Conservation (phyloP, 345 rosid species). For the Pistacia vera region DNA sequence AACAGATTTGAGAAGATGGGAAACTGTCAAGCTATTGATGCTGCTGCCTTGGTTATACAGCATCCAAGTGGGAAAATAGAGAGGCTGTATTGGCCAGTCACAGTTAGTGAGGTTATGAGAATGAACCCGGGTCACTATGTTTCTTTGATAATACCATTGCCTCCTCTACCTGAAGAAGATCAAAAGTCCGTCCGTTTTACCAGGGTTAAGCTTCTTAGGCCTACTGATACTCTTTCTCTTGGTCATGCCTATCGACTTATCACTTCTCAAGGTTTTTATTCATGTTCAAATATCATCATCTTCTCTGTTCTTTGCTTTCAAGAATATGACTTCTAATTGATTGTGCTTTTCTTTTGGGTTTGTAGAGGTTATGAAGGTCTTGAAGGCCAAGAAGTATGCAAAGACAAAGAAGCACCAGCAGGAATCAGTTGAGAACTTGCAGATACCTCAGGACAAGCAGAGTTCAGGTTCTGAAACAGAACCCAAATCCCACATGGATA, state of each 20-base stretch:
- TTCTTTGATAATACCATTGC: slow-evolving; percentile 88
- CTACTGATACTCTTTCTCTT: slow-evolving; percentile 73
- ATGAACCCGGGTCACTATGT: slow-evolving; percentile 92
- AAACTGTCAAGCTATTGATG: slow-evolving; percentile 95
- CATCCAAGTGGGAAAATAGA: slow-evolving; percentile 85
- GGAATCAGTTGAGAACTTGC: slow-evolving; percentile 43
- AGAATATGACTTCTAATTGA: neutral
- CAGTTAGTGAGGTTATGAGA: slow-evolving; percentile 79
- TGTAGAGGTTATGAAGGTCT: slow-evolving; percentile 85
- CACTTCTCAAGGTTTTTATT: slow-evolving; percentile 76
- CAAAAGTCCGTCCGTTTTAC: slow-evolving; percentile 58
- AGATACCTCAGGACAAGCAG: slow-evolving; percentile 29
- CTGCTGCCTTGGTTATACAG: slow-evolving; percentile 90
- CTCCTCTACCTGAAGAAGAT: slow-evolving; percentile 45
- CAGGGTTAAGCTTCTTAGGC: slow-evolving; percentile 91
- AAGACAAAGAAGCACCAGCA: slow-evolving; percentile 62
- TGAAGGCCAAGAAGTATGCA: slow-evolving; percentile 76
- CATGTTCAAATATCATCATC: neutral
- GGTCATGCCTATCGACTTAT: slow-evolving; percentile 96
- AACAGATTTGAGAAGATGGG: slow-evolving; percentile 56
- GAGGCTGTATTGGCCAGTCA: slow-evolving; percentile 70
- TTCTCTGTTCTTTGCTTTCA: neutral
- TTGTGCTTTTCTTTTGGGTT: neutral
- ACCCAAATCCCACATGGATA: slow-evolving; percentile 22
- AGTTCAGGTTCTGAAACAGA: slow-evolving; percentile 24